Conservation (phyloP, 805 yeast species). For the Huiozyma sinensis region DNA sequence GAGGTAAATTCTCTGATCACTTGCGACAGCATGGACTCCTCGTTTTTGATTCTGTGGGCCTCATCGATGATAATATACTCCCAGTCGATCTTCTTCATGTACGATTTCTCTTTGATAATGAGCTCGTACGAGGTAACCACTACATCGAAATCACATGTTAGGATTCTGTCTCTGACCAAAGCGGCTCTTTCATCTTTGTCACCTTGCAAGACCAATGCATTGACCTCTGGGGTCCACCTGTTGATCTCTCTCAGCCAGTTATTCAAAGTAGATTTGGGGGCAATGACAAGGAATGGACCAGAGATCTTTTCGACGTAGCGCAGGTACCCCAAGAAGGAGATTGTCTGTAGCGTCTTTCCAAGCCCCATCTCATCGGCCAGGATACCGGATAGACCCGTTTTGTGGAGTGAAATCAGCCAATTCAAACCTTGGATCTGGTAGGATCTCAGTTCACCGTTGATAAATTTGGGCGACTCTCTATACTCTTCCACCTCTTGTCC, state of each 20-base stretch:
- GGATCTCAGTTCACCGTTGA: conserved; percentile 55
- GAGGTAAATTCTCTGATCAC: conserved; percentile 65
- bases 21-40: conserved; percentile 60
- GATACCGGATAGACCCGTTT: conserved; percentile 62
- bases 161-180: conserved; percentile 39
- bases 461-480: conserved; percentile 73
- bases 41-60: conserved; percentile 76
- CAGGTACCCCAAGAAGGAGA: conserved; percentile 62
- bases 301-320: conserved; percentile 46
- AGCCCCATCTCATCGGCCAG: conserved; percentile 83
- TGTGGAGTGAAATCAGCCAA: conserved; percentile 65
- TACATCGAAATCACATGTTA: conserved; percentile 62
- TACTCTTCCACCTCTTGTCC: conserved; percentile 33
- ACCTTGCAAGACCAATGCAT: conserved; percentile 61
- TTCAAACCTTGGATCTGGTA: conserved; percentile 75
- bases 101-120: conserved; percentile 62
- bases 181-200: conserved; percentile 58
- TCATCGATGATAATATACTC: conserved; percentile 68
- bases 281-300: conserved; percentile 70
- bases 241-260: conserved; percentile 74
- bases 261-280: conserved; percentile 72
- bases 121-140: conserved; percentile 65
- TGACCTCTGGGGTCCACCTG: conserved; percentile 73
- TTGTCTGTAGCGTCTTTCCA: conserved; percentile 74
- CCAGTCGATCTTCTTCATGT: conserved; percentile 60